Base-by-base conservation (phyloP, 768 basidiomycete species). In the Xerocomellus amylosporus region DNA sequence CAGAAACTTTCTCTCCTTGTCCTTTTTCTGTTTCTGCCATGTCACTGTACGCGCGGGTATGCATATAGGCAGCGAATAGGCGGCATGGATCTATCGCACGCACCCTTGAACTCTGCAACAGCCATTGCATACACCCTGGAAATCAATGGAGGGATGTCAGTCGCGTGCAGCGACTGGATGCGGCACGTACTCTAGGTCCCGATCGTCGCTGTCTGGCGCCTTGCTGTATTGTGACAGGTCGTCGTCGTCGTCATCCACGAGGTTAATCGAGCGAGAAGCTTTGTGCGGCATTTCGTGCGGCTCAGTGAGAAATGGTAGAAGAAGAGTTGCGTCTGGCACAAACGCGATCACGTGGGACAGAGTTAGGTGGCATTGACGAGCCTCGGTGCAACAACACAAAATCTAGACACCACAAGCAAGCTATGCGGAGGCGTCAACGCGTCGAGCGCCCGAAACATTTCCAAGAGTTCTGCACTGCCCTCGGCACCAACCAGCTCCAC, bases 91-190 rank as follows among this genome's bases (percentile, higher is more conserved):
- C 4, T 26, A 15, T 43, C 10, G 28, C 2, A 58, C 63, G 51
- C 6, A 72, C 69, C 58, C 51, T 70, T 70, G 58, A 70, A 71
- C 34, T 70, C 69, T 17, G 66, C 62, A 10, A 69, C 69, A 8
- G 71, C 63, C 31, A 46, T 68, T 5, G 71, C 66, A 13, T 68
- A 72, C n/a, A 53, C 26, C 39, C 71, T 71, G 38, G 9, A 15
- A 30, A 17, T 22, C 14, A 37, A 12, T 13, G 1, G 2, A 10
- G 30, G 17, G 15, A 42, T 8, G 19, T 51, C 26, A 26, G 48
- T 46, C 45, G 31, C 17, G 31, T 30, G 36, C 13, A 14, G n/a
- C 8, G 40, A 8, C 9, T 2, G 22, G 14, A 30, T n/a, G 19
- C 6, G 24, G 7, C 5, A 53, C 58, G 33, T 56, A 68, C 69